Percentiles rank a stretch among this genome's conserved stretches.
Evolutionary conservation across 108 stramenopile genomes (phyloP).

Genomic region (Cyclotella baltica): DNA sequence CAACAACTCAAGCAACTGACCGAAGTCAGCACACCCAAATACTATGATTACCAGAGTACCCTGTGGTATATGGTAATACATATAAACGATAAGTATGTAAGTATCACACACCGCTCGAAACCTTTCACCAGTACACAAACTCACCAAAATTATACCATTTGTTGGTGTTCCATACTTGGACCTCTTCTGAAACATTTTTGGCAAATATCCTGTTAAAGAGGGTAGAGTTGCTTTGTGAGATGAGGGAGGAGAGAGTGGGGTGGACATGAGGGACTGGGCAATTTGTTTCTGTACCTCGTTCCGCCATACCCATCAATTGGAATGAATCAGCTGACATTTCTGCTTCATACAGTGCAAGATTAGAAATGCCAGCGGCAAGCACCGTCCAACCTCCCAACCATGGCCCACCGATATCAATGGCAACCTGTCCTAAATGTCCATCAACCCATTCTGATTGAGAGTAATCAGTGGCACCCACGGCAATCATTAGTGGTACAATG

Average conservation of each 20-base stretch:
- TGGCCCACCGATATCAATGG: conserved; percentile 78
- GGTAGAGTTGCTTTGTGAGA: too few species aligned
- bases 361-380: conserved; percentile 89
- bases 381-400: conserved; percentile 96
- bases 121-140: too few species aligned
- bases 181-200: conserved; percentile 75
- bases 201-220: conserved; percentile 91
- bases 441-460: conserved; percentile 78
- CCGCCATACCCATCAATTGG: conserved; percentile 79
- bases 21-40: conserved; percentile 78
- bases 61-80: too few species aligned
- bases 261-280: too few species aligned
- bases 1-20: conserved; percentile 88
- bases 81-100: too few species aligned
- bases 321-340: conserved; percentile 93
- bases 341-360: conserved; percentile 93
- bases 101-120: too few species aligned
- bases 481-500: conserved; percentile 83
- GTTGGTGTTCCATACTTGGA: conserved; percentile 90
- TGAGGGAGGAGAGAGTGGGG: too few species aligned
- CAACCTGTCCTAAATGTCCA: conserved; percentile 86
- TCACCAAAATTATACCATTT: conserved; percentile 82
- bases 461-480: conserved; percentile 71
- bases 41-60: conserved; percentile 80
- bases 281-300: too few species aligned